A percentile compares a stretch with the other conserved stretches of the same genome.
Evolutionary conservation across 352 stramenopile species (phyloP).

Genomic region (Thalassiosira mediterranea): DNA sequence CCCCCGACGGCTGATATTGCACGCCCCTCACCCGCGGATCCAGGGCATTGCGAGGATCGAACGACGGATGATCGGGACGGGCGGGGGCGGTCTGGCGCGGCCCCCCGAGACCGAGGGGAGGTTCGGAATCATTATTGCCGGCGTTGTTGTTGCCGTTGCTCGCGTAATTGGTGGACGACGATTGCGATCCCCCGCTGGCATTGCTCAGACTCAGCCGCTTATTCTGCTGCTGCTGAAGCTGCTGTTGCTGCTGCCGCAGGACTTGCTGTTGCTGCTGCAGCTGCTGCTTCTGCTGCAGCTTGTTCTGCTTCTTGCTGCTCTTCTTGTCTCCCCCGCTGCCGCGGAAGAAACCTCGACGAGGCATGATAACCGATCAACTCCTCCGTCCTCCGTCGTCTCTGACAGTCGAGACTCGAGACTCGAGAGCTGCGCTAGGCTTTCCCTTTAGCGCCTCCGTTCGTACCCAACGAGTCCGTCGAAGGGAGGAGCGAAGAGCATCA

Average conservation of each 20-base stretch:
- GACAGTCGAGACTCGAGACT: too few relatives aligned
- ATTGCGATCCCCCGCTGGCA: background rate
- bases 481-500: too few relatives aligned
- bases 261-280: constrained; percentile 14
- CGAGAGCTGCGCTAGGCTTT: too few relatives aligned
- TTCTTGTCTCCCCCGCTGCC: constrained; percentile 35
- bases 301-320: constrained; percentile 43
- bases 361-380: too few relatives aligned
- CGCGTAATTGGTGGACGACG: background rate
- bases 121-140: constrained; percentile 14
- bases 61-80: constrained; percentile 5
- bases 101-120: constrained; percentile 20
- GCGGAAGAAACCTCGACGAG: constrained; percentile 51
- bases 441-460: too few relatives aligned
- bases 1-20: constrained; percentile 11
- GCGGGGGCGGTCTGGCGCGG: constrained; percentile 10
- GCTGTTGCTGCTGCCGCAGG: constrained; percentile 9
- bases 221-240: constrained; percentile 11
- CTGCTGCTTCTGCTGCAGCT: constrained; percentile 30
- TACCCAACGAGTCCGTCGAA: too few relatives aligned
- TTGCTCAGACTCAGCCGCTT: constrained; percentile 14
- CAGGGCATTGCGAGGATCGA: constrained; percentile 7
- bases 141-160: background rate
- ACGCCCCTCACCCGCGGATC: constrained; percentile 7
- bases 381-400: too few relatives aligned